These are phyloP conservation scores for Naegleria fowleri DNA, from an alignment of 208 protist species.

Conservation along the genomic window DNA sequence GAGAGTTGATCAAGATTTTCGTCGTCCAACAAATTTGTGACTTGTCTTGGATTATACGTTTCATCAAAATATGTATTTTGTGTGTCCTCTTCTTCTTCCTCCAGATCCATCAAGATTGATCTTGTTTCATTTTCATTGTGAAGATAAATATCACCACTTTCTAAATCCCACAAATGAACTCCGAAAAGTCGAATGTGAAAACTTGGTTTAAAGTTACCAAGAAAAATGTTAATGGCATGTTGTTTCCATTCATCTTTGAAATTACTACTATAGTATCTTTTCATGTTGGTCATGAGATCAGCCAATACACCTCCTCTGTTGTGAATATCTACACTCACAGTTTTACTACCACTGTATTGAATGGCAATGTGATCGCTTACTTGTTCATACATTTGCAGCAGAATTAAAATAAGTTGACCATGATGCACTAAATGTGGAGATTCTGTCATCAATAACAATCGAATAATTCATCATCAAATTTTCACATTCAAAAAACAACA, in stretches of 20 bases:
- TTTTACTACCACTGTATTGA: slow-evolving; percentile 75
- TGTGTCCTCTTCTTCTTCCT: not conserved
- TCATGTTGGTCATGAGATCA: slow-evolving; percentile 47
- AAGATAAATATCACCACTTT: not conserved
- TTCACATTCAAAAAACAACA: too few relatives aligned
- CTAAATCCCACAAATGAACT: not conserved
- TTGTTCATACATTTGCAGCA: slow-evolving; percentile 70
- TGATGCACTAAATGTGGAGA: not conserved
- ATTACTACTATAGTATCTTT: slow-evolving; percentile 74
- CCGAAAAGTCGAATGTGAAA: not conserved
- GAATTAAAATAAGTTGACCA: not conserved
- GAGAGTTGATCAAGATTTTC: not conserved
- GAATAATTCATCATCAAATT: not conserved
- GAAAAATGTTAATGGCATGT: slow-evolving; percentile 64
- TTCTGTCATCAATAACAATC: slow-evolving; percentile 4
- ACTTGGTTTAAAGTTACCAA: slow-evolving; percentile 47
- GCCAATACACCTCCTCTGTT: slow-evolving; percentile 38
- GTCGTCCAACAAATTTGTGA: not conserved
- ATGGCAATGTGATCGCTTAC: slow-evolving; percentile 68
- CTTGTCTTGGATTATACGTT: not conserved
- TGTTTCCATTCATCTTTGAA: slow-evolving; percentile 69
- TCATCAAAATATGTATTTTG: not conserved
- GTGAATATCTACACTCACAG: slow-evolving; percentile 70
- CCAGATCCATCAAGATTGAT: not conserved
- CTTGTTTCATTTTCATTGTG: not conserved